These are phyloP conservation scores for Eutrema heterophyllum DNA, from an alignment of 345 rosid genomes.

Conservation along the genomic window DNA sequence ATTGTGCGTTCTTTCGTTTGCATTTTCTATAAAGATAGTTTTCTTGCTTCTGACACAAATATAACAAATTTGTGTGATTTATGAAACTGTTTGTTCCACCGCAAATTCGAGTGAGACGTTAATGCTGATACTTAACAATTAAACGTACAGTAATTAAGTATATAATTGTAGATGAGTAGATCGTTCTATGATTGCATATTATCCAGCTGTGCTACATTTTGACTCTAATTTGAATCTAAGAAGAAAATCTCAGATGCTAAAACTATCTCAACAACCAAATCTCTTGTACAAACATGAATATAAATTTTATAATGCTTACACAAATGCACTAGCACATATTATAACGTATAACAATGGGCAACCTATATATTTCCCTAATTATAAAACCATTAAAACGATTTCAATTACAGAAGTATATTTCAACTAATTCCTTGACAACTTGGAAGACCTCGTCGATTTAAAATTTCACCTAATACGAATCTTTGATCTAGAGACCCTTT, in stretches of 20 bases:
- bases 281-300: background rate
- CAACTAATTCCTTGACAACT: slow-evolving; percentile 3
- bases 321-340: background rate
- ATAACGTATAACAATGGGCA: background rate
- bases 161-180: too few relatives aligned
- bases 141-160: background rate
- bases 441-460: slow-evolving; percentile 10
- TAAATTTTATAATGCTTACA: background rate
- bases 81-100: background rate
- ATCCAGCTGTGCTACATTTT: background rate
- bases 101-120: background rate
- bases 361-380: background rate
- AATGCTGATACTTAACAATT: background rate
- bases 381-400: background rate
- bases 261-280: slow-evolving; percentile 24
- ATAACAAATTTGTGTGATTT: background rate
- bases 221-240: background rate
- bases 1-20: background rate
- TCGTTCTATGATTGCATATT: background rate
- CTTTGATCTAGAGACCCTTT: background rate
- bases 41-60: background rate
- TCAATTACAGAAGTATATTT: background rate
- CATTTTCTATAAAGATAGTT: background rate
- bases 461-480: slow-evolving; percentile 12
- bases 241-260: slow-evolving; percentile 9